Evolutionary conservation across 2,329 filamentous ascomycete genomes (phyloP).

Genomic region (Fusarium udum): DNA sequence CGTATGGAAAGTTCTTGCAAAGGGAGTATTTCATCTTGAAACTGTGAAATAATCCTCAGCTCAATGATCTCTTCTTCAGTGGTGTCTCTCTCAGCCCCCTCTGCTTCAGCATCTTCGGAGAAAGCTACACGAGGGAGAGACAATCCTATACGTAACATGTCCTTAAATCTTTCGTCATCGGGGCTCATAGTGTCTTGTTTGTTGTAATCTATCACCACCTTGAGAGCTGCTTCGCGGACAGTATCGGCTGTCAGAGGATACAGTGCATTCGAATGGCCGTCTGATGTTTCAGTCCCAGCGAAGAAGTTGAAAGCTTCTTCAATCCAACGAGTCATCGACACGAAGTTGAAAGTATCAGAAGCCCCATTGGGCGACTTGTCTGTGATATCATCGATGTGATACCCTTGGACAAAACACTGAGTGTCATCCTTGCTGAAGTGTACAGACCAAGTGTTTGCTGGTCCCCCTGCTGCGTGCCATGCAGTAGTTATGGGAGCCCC

Average conservation of each 20-base stretch:
- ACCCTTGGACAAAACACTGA: neutral
- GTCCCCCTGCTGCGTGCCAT: neutral
- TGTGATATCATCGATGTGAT: neutral
- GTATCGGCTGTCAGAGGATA: neutral
- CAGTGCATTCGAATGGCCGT: accelerated
- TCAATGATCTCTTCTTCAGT: accelerated
- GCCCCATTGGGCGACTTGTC: neutral
- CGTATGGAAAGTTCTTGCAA: accelerated
- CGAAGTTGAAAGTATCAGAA: neutral
- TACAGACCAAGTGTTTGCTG: neutral
- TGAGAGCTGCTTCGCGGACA: neutral
- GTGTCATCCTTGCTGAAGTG: neutral
- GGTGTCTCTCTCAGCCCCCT: accelerated
- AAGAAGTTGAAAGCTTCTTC: neutral
- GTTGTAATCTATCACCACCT: neutral
- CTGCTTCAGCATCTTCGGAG: accelerated
- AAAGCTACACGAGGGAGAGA: neutral
- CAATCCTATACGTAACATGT: accelerated
- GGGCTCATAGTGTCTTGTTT: neutral
- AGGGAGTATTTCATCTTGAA: accelerated
- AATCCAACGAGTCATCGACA: accelerated
- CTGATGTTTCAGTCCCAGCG: accelerated
- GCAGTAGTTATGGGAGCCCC: neutral
- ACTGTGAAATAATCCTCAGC: accelerated
- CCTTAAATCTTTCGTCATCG: neutral